Evolutionary conservation across 148 eudicot genomes (phyloP).

Genomic region (Silene conica): DNA sequence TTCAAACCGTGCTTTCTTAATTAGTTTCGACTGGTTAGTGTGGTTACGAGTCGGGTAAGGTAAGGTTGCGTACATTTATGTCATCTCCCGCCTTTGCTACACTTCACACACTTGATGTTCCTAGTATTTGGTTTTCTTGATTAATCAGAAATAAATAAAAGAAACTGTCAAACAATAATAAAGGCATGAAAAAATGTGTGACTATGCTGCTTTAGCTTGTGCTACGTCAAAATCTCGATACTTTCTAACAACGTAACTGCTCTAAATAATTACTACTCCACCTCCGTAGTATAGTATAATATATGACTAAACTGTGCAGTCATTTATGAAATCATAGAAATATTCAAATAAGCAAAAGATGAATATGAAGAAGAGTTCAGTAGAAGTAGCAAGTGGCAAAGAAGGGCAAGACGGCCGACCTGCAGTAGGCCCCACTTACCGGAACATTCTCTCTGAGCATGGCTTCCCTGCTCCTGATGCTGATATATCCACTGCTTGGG

Average conservation of each 20-base stretch:
- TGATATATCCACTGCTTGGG: slow-evolving; percentile 68
- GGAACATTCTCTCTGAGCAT: slow-evolving; percentile 52
- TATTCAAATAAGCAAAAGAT: background rate
- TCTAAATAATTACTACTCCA: background rate
- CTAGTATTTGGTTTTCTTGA: no score
- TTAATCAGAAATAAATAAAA: no score
- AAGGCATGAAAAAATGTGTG: slow-evolving; percentile 16
- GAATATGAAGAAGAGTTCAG: slow-evolving; percentile 54
- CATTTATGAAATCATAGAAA: background rate
- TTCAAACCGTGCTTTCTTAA: background rate
- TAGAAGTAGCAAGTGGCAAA: slow-evolving; percentile 57
- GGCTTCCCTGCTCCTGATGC: slow-evolving; percentile 63
- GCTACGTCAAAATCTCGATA: background rate
- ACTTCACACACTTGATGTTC: no score
- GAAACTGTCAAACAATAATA: slow-evolving; percentile 5
- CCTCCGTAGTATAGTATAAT: background rate
- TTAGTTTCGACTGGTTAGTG: background rate
- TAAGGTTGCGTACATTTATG: background rate
- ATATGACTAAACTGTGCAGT: background rate
- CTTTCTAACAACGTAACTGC: slow-evolving; percentile 9
- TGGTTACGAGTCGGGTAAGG: no score
- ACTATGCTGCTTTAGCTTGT: background rate
- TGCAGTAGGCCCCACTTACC: slow-evolving; percentile 71
- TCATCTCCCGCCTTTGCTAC: background rate
- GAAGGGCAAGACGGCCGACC: slow-evolving; percentile 62